Percentiles rank a stretch among this genome's conserved stretches.
These are phyloP conservation scores for Groenewaldozyma auringiensis DNA, from an alignment of 1,139 yeast genomes.

Conservation along the genomic window DNA sequence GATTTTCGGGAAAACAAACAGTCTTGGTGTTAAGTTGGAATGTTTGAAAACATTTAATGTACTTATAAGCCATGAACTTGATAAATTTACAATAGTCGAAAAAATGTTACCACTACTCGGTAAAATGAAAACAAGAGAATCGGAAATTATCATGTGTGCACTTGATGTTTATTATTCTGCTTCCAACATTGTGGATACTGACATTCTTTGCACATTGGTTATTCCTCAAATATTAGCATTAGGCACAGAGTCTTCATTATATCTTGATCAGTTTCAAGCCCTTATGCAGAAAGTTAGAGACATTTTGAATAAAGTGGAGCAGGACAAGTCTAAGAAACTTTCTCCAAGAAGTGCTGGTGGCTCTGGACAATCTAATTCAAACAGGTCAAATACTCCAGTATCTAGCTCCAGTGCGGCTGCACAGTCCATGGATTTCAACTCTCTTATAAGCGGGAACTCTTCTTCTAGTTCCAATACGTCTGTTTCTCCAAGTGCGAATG, in stretches of 20 bases:
- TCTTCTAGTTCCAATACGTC: background rate
- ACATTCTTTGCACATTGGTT: conserved; percentile 39
- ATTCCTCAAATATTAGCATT: conserved; percentile 45
- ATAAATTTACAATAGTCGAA: conserved; percentile 64
- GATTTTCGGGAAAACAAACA: conserved; percentile 75
- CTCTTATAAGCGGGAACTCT: conserved; percentile 8
- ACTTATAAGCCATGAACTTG: conserved; percentile 55
- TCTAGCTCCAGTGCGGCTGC: background rate
- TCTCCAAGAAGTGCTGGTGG: conserved; percentile 13
- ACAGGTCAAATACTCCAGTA: background rate
- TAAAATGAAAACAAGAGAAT: conserved; percentile 69
- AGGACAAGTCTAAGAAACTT: conserved; percentile 21
- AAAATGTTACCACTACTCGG: conserved; percentile 69
- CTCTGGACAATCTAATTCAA: conserved; percentile 7
- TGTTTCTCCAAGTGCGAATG: background rate
- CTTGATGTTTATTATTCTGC: conserved; percentile 44
- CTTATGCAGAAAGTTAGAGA: conserved; percentile 24
- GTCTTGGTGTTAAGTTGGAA: conserved; percentile 65
- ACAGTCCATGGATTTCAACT: conserved; percentile 13
- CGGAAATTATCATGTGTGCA: conserved; percentile 52
- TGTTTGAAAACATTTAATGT: conserved; percentile 58
- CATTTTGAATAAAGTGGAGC: conserved; percentile 22
- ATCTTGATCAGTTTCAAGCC: conserved; percentile 35
- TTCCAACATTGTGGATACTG: conserved; percentile 33
- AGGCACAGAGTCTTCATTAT: conserved; percentile 41